These are phyloP conservation scores for Ampelomyces quisqualis DNA, from an alignment of 2,329 filamentous ascomycete genomes.

Conservation along the genomic window DNA sequence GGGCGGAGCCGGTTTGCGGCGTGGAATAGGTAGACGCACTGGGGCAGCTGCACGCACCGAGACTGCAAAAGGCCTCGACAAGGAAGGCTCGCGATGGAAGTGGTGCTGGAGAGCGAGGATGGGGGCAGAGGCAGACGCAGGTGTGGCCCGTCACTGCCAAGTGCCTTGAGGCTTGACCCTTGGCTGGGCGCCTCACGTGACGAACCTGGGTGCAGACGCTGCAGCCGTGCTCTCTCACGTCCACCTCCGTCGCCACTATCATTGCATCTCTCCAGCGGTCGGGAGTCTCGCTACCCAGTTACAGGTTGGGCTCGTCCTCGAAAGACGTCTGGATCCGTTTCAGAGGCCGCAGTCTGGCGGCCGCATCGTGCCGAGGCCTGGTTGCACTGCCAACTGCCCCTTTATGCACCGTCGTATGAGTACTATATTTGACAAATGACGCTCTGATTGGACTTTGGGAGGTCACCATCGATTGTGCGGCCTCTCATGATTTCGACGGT, in stretches of 20 bases:
- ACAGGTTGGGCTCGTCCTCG: background rate
- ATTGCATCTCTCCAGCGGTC: background rate
- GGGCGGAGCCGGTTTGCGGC: constrained; percentile 18
- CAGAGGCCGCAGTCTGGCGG: constrained; percentile 19
- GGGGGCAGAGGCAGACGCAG: constrained; percentile 22
- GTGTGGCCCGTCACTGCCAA: constrained; percentile 17
- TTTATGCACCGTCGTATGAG: constrained; percentile 24
- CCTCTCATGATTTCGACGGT: too few species aligned
- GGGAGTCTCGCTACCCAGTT: background rate
- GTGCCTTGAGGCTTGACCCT: too few species aligned
- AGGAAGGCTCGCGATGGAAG: constrained; percentile 28
- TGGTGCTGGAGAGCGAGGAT: constrained; percentile 24
- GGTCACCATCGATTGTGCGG: too few species aligned
- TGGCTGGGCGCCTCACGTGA: constrained; percentile 21
- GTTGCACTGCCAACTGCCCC: constrained; percentile 14
- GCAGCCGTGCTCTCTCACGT: too few species aligned
- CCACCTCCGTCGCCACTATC: too few species aligned
- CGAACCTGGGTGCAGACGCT: constrained; percentile 9
- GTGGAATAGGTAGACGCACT: constrained; percentile 14
- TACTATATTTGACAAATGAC: constrained; percentile 4
- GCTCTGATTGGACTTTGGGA: too few species aligned
- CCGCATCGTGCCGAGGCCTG: constrained; percentile 21
- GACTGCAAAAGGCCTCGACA: constrained; percentile 29
- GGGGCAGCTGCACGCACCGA: constrained; percentile 34
- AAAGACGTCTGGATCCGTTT: constrained; percentile 13